Conservation (phyloP, 108 stramenopile species). For the Pseudonitzschia multiseries region DNA sequence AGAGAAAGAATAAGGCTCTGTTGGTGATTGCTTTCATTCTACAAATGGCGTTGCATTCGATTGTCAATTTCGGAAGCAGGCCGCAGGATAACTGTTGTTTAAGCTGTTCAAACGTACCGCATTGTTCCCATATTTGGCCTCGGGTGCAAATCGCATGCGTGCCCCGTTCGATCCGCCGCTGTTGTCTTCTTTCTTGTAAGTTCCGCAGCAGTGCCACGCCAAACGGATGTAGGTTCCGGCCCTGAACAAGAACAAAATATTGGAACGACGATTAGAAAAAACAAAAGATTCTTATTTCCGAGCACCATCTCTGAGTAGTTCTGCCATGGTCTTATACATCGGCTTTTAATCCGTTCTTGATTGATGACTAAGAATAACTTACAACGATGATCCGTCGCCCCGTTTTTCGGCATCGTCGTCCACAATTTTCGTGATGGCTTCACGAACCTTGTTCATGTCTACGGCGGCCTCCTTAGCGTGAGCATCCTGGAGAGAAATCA, state of each 20-base stretch:
- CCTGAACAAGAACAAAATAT: background rate
- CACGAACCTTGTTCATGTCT: slow-evolving; percentile 67
- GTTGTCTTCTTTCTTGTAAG: slow-evolving; percentile 70
- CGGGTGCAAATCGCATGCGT: slow-evolving; percentile 92
- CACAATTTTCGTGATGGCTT: slow-evolving; percentile 69
- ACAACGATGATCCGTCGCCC: slow-evolving; percentile 70
- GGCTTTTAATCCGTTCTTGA: background rate
- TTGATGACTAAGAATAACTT: background rate
- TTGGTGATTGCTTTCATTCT: no score
- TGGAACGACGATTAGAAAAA: background rate
- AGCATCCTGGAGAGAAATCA: slow-evolving; percentile 29
- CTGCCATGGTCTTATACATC: no score
- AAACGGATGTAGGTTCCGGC: slow-evolving; percentile 82
- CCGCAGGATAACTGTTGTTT: background rate
- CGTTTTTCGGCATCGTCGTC: slow-evolving; percentile 76
- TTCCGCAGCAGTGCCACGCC: slow-evolving; percentile 96
- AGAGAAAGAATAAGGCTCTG: no score
- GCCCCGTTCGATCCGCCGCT: slow-evolving; percentile 94
- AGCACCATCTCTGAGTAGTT: no score
- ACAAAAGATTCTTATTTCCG: no score
- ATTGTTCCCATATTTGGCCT: slow-evolving; percentile 52
- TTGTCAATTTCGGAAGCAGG: no score
- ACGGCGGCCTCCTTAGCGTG: slow-evolving; percentile 45
- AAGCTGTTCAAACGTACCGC: background rate
- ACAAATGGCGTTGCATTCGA: no score